A percentile compares a stretch with the other conserved stretches of the same genome.
These are phyloP conservation scores for Emydomyces testavorans DNA, from an alignment of 2,329 filamentous ascomycete genomes.

Conservation along the genomic window DNA sequence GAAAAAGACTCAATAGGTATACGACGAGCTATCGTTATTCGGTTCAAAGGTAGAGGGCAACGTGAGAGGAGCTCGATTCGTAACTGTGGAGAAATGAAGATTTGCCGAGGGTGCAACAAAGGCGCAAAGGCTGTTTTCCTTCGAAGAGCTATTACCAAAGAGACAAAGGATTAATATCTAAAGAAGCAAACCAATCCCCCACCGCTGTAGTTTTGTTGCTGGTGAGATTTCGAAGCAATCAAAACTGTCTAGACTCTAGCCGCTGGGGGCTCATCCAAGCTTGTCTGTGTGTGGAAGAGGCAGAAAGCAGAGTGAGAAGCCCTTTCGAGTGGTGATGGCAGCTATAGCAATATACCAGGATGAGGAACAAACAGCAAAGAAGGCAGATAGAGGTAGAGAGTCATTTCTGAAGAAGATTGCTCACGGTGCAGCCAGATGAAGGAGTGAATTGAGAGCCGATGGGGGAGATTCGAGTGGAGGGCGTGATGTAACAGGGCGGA, in stretches of 20 bases:
- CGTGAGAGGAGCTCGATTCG: not conserved
- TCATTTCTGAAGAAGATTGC: not conserved
- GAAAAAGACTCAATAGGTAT: not conserved
- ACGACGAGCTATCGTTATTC: not conserved
- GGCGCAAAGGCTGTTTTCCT: not conserved
- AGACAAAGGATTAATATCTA: not conserved
- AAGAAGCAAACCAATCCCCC: not conserved
- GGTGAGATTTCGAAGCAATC: not conserved
- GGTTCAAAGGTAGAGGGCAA: not conserved
- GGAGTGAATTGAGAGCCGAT: not conserved
- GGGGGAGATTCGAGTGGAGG: not conserved
- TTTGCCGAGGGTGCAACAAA: not conserved
- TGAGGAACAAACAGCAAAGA: not conserved
- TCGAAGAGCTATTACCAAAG: not conserved
- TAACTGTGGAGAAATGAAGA: not conserved
- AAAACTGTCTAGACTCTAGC: not conserved
- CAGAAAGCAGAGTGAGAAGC: not conserved
- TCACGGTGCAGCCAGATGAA: no score
- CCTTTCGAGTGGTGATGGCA: not conserved
- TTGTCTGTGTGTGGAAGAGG: not conserved
- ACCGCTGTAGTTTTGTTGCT: not conserved
- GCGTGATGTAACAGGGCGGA: slow-evolving; percentile 12
- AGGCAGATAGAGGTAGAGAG: not conserved
- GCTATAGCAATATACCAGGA: not conserved
- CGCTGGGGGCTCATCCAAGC: not conserved